Evolutionary conservation across 2,329 filamentous ascomycete genomes (phyloP).

Genomic region (Colletotrichum theobromicola): DNA sequence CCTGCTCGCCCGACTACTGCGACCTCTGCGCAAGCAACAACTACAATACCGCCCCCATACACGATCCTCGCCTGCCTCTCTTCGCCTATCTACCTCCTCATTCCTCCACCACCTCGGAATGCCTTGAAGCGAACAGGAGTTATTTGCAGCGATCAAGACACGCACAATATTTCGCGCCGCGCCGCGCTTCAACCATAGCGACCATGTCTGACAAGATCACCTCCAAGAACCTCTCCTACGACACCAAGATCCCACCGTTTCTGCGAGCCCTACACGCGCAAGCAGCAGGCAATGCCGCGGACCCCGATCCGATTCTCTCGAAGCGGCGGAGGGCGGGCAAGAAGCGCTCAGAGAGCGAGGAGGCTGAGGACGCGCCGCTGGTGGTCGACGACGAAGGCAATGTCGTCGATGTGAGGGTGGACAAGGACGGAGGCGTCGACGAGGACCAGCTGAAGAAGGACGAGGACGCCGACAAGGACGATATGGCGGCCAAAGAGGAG

Average conservation of each 20-base stretch:
- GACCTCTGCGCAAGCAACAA: neutral
- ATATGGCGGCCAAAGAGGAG: conserved; percentile 21
- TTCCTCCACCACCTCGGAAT: neutral
- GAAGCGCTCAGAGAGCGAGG: conserved; percentile 66
- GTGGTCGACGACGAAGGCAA: conserved; percentile 77
- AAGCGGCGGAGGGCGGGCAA: conserved; percentile 53
- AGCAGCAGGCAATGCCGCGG: conserved; percentile 49
- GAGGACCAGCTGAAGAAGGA: conserved; percentile 31
- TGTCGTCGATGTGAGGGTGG: conserved; percentile 56
- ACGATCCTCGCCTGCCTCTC: neutral
- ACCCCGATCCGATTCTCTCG: conserved; percentile 58
- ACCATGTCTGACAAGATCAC: conserved; percentile 67
- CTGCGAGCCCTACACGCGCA: conserved; percentile 62
- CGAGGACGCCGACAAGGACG: conserved; percentile 27
- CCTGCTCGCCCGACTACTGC: neutral
- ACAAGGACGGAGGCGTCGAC: conserved; percentile 48
- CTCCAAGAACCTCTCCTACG: conserved; percentile 73
- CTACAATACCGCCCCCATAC: neutral
- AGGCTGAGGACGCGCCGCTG: conserved; percentile 78
- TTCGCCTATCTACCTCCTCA: neutral
- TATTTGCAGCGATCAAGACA: neutral
- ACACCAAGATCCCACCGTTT: conserved; percentile 63
- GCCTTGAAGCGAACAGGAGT: neutral
- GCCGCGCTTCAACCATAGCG: conserved; percentile 17
- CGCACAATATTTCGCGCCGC: neutral